These are phyloP conservation scores for Auricularia auricula-judae DNA, from an alignment of 768 basidiomycete species.

Conservation along the genomic window DNA sequence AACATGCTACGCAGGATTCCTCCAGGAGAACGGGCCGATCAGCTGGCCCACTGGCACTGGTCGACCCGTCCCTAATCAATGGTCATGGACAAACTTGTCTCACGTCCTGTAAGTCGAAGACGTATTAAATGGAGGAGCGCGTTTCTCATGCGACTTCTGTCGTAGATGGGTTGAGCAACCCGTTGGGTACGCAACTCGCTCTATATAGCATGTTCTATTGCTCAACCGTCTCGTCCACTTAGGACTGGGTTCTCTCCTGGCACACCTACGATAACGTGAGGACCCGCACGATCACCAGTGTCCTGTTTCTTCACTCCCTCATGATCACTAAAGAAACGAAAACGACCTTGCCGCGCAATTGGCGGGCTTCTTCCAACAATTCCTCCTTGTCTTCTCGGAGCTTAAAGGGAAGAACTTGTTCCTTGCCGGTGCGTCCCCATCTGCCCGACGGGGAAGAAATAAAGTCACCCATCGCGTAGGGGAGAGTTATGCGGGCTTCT, in stretches of 20 bases:
- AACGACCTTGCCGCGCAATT: slow-evolving; percentile 45
- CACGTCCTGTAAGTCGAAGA: neutral
- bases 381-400: slow-evolving; percentile 63
- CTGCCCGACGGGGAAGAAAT: neutral
- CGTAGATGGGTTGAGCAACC: slow-evolving; percentile 59
- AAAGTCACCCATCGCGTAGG: neutral
- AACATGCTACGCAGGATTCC: slow-evolving; percentile 41
- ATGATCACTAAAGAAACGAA: slow-evolving; percentile 28
- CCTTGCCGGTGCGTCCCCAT: slow-evolving; percentile 32
- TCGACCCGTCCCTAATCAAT: slow-evolving; percentile 49
- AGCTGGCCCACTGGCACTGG: slow-evolving; percentile 56
- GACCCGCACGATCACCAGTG: neutral
- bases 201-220: no score
- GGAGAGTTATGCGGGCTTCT: slow-evolving; percentile 52
- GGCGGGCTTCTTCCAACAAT: slow-evolving; percentile 60
- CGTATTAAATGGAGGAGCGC: no score
- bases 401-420: slow-evolving; percentile 63
- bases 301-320: neutral
- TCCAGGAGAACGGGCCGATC: slow-evolving; percentile 71
- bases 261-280: slow-evolving; percentile 36
- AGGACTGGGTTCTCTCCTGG: slow-evolving; percentile 69
- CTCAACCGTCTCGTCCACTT: no score
- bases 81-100: slow-evolving; percentile 65
- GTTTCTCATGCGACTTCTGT: neutral
- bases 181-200: slow-evolving; percentile 25